phyloP scores from a whole-genome alignment of 1,139 yeast genomes.

The Geotrichum candidum region DNA sequence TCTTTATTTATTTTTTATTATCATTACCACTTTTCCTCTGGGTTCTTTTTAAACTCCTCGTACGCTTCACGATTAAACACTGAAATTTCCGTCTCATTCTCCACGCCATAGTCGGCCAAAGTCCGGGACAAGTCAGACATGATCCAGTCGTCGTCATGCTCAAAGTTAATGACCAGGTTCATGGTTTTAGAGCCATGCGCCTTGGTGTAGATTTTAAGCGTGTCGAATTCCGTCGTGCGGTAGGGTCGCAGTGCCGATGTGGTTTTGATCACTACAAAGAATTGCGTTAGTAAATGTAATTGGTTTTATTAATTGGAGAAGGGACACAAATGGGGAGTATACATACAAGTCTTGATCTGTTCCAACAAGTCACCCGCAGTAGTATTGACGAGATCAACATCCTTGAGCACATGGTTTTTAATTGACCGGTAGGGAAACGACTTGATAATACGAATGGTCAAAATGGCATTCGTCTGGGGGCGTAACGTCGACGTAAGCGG shows the following conservation, averaged over 20 bases:
- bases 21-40: slow-evolving; percentile 76
- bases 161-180: slow-evolving; percentile 86
- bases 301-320: neutral
- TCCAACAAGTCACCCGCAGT: slow-evolving; percentile 61
- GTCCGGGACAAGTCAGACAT: slow-evolving; percentile 40
- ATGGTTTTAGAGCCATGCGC: slow-evolving; percentile 94
- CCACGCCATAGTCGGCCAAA: slow-evolving; percentile 61
- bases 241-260: slow-evolving; percentile 75
- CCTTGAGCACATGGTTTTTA: slow-evolving; percentile 66
- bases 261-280: slow-evolving; percentile 44
- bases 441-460: slow-evolving; percentile 81
- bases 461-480: slow-evolving; percentile 59
- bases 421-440: slow-evolving; percentile 92
- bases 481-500: slow-evolving; percentile 64
- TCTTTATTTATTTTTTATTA: no score
- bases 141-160: slow-evolving; percentile 71
- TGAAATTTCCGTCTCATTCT: slow-evolving; percentile 89
- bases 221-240: slow-evolving; percentile 68
- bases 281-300: neutral
- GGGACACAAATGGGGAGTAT: neutral
- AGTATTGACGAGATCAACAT: slow-evolving; percentile 64
- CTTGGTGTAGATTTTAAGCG: slow-evolving; percentile 81
- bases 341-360: slow-evolving; percentile 27
- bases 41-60: slow-evolving; percentile 63
- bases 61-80: slow-evolving; percentile 65